Percentiles rank a stretch among this genome's conserved stretches.
phyloP scores from a whole-genome alignment of 306 rosid genomes.

The Senna siamea region DNA sequence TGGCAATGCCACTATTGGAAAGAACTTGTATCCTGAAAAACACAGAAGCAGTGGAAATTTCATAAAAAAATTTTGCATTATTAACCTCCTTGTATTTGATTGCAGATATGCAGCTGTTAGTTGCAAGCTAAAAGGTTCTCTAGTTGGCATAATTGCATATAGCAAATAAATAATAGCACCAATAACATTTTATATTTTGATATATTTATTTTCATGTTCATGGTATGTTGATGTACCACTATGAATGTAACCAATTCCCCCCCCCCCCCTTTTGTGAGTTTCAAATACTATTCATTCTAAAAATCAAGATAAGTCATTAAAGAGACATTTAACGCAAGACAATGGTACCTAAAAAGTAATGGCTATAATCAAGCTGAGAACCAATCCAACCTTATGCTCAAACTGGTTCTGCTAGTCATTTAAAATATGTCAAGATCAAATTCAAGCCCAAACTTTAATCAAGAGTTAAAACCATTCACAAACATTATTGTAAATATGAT shows the following conservation, averaged over 20 bases:
- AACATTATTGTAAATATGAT: neutral
- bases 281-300: neutral
- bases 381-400: too few species aligned
- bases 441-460: too few species aligned
- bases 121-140: neutral
- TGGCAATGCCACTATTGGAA: slow-evolving; percentile 75
- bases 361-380: too few species aligned
- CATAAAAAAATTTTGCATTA: neutral
- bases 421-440: too few species aligned
- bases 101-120: neutral
- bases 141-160: neutral
- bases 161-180: neutral
- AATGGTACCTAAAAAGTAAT: too few species aligned
- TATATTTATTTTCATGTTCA: neutral
- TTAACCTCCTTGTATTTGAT: neutral
- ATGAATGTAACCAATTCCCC: neutral
- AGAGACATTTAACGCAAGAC: neutral
- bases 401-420: too few species aligned
- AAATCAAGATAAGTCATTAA: neutral
- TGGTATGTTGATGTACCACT: neutral
- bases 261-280: neutral
- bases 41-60: slow-evolving; percentile 4
- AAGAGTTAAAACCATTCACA: too few species aligned
- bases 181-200: neutral
- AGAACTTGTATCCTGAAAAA: slow-evolving; percentile 85